Evolutionary conservation across 495 filamentous ascomycete species (phyloP).

Genomic region (Neurospora sp.): DNA sequence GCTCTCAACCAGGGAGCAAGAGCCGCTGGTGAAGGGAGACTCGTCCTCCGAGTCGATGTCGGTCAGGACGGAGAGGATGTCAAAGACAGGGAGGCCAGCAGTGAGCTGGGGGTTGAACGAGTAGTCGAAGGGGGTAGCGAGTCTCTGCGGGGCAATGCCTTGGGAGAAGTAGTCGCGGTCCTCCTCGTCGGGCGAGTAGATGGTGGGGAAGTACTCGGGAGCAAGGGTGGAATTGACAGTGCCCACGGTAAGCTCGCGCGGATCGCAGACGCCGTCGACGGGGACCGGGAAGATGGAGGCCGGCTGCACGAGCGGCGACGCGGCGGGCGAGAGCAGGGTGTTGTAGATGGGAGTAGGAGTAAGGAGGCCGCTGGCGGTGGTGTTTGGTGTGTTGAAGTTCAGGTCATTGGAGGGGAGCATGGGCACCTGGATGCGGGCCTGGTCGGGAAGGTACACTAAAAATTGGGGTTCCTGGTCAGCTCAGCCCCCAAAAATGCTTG

Average conservation of each 20-base stretch:
- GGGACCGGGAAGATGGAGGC: neutral
- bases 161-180: constrained; percentile 46
- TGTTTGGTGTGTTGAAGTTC: constrained; percentile 20
- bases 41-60: constrained; percentile 93
- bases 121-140: constrained; percentile 27
- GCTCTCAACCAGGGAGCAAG: constrained; percentile 56
- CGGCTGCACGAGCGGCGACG: constrained; percentile 40
- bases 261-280: constrained; percentile 84
- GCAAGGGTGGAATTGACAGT: constrained; percentile 44
- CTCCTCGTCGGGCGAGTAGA: constrained; percentile 64
- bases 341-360: constrained; percentile 32
- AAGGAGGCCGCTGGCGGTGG: constrained; percentile 60
- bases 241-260: constrained; percentile 79
- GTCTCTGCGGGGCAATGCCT: neutral
- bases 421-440: constrained; percentile 18
- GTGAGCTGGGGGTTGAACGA: constrained; percentile 41
- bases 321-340: constrained; percentile 79
- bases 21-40: constrained; percentile 51
- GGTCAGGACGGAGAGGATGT: constrained; percentile 53
- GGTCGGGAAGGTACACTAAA: constrained; percentile 76
- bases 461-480: constrained; percentile 28
- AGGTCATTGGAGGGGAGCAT: constrained; percentile 44
- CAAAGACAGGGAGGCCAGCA: constrained; percentile 63
- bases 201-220: constrained; percentile 49
- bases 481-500: constrained; percentile 12